Conservation (phyloP, 2,329 filamentous ascomycete species). For the Fusarium sp. region DNA sequence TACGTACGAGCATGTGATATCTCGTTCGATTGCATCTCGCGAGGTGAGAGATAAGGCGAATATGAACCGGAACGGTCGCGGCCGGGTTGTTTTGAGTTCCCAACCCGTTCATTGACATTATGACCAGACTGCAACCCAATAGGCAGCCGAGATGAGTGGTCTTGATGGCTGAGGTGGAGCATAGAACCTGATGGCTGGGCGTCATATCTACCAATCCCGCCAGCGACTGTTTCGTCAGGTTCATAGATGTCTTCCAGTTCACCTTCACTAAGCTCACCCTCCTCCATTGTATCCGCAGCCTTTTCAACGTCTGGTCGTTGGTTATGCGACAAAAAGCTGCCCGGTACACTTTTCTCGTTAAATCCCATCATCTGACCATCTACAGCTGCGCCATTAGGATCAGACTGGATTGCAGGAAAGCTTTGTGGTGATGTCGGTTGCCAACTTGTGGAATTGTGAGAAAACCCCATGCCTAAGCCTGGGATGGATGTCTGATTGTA, state of each 20-base stretch:
- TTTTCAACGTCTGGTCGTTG: conserved; percentile 6
- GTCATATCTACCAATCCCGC: not conserved
- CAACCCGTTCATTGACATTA: conserved; percentile 4
- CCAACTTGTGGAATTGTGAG: conserved; percentile 31
- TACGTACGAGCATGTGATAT: conserved; percentile 28
- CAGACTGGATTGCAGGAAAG: conserved; percentile 7
- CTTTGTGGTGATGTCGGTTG: conserved; percentile 34
- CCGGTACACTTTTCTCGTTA: not conserved
- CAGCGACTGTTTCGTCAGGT: conserved; percentile 47
- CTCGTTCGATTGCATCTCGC: conserved; percentile 56
- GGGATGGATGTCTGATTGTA: conserved; percentile 53
- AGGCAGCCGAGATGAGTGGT: not conserved
- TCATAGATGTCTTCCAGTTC: conserved; percentile 72
- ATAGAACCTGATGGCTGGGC: not conserved
- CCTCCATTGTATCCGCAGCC: conserved; percentile 63
- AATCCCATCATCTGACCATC: not conserved
- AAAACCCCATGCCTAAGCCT: conserved; percentile 51
- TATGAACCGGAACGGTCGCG: conserved; percentile 66
- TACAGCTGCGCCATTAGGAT: not conserved
- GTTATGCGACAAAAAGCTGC: conserved; percentile 5
- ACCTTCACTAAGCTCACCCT: conserved; percentile 82
- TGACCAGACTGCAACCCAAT: not conserved
- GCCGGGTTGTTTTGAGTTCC: conserved; percentile 29
- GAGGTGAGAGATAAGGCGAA: conserved; percentile 65
- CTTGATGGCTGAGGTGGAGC: not conserved